These are phyloP conservation scores for Phytophthora uliginosa DNA, from an alignment of 352 stramenopile genomes.

Conservation along the genomic window DNA sequence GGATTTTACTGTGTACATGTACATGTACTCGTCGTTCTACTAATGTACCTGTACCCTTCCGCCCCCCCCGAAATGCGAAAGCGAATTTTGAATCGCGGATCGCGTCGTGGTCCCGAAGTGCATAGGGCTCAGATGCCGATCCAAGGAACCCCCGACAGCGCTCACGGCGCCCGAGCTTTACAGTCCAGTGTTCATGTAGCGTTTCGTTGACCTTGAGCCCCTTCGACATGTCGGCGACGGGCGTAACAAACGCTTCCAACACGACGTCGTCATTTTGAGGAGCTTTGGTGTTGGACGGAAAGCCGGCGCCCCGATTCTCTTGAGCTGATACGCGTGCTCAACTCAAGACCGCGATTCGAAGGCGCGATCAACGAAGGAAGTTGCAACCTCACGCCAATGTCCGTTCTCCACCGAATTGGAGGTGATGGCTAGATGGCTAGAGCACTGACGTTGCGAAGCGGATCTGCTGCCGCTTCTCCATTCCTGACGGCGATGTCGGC, in stretches of 20 bases:
- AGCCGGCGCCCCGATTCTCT: not conserved
- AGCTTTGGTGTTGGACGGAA: not conserved
- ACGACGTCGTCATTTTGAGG: not conserved
- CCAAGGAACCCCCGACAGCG: not conserved
- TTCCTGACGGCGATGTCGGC: not conserved
- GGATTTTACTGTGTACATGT: conserved; percentile 5
- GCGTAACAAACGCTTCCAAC: conserved; percentile 8
- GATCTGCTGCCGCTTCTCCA: conserved; percentile 7
- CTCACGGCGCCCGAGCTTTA: not conserved
- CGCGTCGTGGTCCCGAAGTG: not conserved
- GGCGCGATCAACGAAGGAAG: not conserved
- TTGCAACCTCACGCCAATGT: not conserved
- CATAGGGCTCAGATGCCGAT: conserved; percentile 12
- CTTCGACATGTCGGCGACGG: conserved; percentile 12
- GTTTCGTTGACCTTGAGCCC: not conserved
- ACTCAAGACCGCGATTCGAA: not conserved
- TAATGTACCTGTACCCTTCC: too few species aligned
- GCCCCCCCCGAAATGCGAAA: conserved; percentile 2
- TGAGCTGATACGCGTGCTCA: conserved; percentile 6
- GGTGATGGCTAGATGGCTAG: not conserved
- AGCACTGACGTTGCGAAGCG: not conserved
- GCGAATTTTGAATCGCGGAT: conserved; percentile 22
- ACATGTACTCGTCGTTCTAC: conserved; percentile 2
- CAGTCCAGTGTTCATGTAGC: not conserved
- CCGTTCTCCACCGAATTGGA: not conserved